phyloP scores from a whole-genome alignment of 1,284 basidiomycete genomes.

The Malassezia nana region DNA sequence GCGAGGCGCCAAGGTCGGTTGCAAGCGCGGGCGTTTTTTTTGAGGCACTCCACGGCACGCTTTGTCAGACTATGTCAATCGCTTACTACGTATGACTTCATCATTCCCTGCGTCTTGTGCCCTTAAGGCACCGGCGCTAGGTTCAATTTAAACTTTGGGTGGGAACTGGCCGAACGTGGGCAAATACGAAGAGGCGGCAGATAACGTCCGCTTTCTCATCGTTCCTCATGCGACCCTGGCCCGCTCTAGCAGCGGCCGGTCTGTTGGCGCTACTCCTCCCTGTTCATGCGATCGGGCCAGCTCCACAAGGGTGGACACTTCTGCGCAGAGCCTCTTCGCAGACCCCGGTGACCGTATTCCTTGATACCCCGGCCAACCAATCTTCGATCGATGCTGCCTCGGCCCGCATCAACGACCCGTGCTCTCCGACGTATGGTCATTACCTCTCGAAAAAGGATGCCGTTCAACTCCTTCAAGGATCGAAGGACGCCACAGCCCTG shows the following conservation, averaged over 20 bases:
- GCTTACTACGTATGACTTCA: neutral
- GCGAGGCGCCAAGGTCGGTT: neutral
- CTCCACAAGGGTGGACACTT: neutral
- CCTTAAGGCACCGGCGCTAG: neutral
- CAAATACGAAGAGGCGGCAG: no score
- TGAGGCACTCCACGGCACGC: neutral
- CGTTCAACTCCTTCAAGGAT: neutral
- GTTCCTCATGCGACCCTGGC: neutral
- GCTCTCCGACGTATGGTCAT: constrained; percentile 1
- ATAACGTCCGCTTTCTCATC: neutral
- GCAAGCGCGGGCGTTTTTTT: neutral
- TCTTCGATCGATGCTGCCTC: neutral
- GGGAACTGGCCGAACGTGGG: no score
- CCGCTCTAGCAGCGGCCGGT: neutral
- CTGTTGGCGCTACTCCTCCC: neutral
- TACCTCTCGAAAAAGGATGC: neutral
- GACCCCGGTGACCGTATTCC: neutral
- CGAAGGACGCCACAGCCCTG: neutral
- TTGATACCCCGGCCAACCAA: neutral
- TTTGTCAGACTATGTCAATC: neutral
- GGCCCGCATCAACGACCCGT: neutral
- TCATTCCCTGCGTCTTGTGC: neutral
- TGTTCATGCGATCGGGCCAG: neutral
- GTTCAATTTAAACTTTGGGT: neutral
- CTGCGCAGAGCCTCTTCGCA: neutral